A percentile compares a stretch with the other conserved stretches of the same genome.
phyloP scores from a whole-genome alignment of 2,329 filamentous ascomycete species.

The Aspergillus neoniger region DNA sequence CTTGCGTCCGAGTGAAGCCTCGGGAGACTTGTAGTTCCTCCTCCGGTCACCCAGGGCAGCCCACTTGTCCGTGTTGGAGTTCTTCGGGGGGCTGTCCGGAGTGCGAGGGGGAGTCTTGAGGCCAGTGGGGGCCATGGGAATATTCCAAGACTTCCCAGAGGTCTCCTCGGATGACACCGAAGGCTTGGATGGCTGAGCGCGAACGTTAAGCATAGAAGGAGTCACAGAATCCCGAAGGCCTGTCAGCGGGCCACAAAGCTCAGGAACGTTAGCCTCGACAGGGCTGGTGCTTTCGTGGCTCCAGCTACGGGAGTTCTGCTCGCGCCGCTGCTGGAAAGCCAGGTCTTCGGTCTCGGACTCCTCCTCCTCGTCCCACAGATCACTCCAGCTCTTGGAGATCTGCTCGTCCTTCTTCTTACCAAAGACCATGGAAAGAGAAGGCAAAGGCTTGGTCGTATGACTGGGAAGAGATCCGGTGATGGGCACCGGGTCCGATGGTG shows the following conservation, averaged over 20 bases:
- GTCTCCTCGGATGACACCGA: conserved; percentile 20
- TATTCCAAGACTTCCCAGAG: conserved; percentile 54
- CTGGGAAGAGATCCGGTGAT: conserved; percentile 75
- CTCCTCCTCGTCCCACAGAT: conserved; percentile 96
- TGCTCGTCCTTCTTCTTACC: conserved; percentile 69
- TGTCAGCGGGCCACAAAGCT: conserved; percentile 51
- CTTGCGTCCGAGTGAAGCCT: conserved; percentile 54
- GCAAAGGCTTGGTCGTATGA: conserved; percentile 56
- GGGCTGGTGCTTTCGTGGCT: conserved; percentile 69
- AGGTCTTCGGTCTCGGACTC: conserved; percentile 61
- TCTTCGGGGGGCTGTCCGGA: conserved; percentile 63
- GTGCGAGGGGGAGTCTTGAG: conserved; percentile 41
- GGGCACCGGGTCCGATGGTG: conserved; percentile 64
- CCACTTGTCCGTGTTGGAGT: conserved; percentile 74
- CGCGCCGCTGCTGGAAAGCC: conserved; percentile 59
- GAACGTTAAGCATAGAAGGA: conserved; percentile 54
- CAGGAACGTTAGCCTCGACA: conserved; percentile 25
- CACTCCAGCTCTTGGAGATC: conserved; percentile 98
- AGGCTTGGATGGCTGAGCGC: conserved; percentile 34
- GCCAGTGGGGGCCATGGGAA: conserved; percentile 60
- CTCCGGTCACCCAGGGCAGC: conserved; percentile 81
- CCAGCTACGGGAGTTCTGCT: conserved; percentile 73
- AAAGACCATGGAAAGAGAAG: conserved; percentile 77
- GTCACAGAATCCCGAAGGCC: conserved; percentile 58
- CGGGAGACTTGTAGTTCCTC: conserved; percentile 62